These are phyloP conservation scores for Suillus subaureus DNA, from an alignment of 768 basidiomycete species.

Conservation along the genomic window DNA sequence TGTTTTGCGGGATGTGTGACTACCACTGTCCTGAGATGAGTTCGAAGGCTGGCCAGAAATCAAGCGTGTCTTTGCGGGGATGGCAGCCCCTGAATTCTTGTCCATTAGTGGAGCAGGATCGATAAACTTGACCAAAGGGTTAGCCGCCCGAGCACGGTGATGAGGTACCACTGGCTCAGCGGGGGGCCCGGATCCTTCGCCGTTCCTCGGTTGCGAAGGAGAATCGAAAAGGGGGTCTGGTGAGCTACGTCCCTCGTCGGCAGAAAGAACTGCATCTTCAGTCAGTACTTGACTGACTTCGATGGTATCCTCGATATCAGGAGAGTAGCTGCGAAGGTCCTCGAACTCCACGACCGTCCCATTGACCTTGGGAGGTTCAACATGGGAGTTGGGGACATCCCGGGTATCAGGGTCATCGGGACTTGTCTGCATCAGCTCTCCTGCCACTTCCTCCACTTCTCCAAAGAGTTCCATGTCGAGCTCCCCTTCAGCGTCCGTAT, in stretches of 20 bases:
- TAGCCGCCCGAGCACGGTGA: slow-evolving; percentile 51
- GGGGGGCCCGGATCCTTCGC: slow-evolving; percentile 12
- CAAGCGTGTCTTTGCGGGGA: slow-evolving; percentile 53
- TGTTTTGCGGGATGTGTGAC: slow-evolving; percentile 14
- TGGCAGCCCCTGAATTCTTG: slow-evolving; percentile 38
- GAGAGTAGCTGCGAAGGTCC: slow-evolving; percentile 19
- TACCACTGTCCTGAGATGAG: slow-evolving; percentile 15
- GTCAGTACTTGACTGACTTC: slow-evolving; percentile 28
- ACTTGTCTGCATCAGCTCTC: slow-evolving; percentile 30
- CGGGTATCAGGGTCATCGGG: slow-evolving; percentile 23
- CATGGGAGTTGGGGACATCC: not conserved
- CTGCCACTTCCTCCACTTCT: slow-evolving; percentile 39
- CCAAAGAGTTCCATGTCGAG: slow-evolving; percentile 37
- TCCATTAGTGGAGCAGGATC: slow-evolving; percentile 37
- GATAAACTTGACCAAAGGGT: slow-evolving; percentile 56
- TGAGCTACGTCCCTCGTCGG: slow-evolving; percentile 1
- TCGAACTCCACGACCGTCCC: slow-evolving; percentile 24
- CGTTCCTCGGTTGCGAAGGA: slow-evolving; percentile 15
- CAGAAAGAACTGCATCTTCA: not conserved
- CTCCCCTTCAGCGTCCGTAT: slow-evolving; percentile 35
- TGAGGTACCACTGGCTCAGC: slow-evolving; percentile 21
- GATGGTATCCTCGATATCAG: slow-evolving; percentile 25
- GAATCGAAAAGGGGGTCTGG: slow-evolving; percentile 35
- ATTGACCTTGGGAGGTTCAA: slow-evolving; percentile 3
- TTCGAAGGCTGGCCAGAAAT: slow-evolving; percentile 23